Evolutionary conservation across 2,329 filamentous ascomycete species (phyloP).

Genomic region (Ophiobolus disseminans): DNA sequence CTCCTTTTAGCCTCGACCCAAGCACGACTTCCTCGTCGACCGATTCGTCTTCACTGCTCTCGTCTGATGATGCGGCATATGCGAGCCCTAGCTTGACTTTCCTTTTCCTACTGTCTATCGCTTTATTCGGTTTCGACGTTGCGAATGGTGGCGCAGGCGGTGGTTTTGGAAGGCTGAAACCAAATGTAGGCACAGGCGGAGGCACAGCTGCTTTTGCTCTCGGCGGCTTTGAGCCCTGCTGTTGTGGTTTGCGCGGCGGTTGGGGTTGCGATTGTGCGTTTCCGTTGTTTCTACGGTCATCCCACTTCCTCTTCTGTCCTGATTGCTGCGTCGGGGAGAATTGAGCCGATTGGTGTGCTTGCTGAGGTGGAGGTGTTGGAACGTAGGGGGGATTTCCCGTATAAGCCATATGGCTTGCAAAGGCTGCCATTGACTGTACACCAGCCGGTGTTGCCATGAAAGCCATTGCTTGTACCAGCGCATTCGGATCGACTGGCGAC

Average conservation of each 20-base stretch:
- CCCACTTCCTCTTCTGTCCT: constrained; percentile 40
- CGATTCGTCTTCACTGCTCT: constrained; percentile 67
- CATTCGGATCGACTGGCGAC: constrained; percentile 28
- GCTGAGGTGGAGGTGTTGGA: constrained; percentile 8
- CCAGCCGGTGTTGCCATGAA: constrained; percentile 39
- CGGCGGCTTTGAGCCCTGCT: constrained; percentile 36
- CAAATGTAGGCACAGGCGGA: constrained; percentile 47
- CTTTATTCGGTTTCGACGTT: constrained; percentile 4
- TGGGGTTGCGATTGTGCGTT: constrained; percentile 17
- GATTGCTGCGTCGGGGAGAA: constrained; percentile 26
- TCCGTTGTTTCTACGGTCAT: constrained; percentile 26
- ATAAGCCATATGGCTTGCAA: constrained; percentile 31
- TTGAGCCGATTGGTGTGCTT: constrained; percentile 14
- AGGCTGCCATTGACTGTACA: constrained; percentile 36
- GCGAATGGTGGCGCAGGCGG: constrained; percentile 11
- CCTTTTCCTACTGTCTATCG: constrained; percentile 68
- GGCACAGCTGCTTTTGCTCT: constrained; percentile 43
- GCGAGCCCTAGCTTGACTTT: constrained; percentile 75
- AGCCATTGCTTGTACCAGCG: constrained; percentile 38
- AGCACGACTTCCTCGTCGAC: constrained; percentile 71
- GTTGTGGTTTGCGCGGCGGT: constrained; percentile 15
- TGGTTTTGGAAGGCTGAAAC: constrained; percentile 37
- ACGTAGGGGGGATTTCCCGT: constrained; percentile 5
- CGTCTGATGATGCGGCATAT: constrained; percentile 60
- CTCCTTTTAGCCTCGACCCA: constrained; percentile 49